Percentiles rank a stretch among this genome's conserved stretches.
Evolutionary conservation across 768 basidiomycete species (phyloP).

Genomic region (Dentipellis fragilis): DNA sequence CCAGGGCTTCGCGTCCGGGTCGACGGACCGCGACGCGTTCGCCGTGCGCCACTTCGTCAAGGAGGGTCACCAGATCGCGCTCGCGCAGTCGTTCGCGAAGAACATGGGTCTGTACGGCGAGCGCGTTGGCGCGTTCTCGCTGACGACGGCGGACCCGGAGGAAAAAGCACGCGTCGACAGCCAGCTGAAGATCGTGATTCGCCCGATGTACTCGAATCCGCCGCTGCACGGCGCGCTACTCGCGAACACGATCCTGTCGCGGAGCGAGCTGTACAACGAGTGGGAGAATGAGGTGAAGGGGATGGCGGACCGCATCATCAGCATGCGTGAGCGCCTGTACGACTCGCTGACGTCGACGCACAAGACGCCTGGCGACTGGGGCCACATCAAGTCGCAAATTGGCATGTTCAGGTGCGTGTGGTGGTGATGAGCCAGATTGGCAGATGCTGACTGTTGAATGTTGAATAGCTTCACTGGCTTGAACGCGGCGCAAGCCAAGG

Average conservation of each 20-base stretch:
- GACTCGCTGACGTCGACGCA: constrained; percentile 64
- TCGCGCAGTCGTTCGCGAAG: constrained; percentile 96
- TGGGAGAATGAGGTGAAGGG: constrained; percentile 92
- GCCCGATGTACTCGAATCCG: constrained; percentile 98
- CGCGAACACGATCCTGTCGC: constrained; percentile 74
- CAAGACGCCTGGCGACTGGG: constrained; percentile 91
- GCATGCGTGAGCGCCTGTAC: constrained; percentile 82
- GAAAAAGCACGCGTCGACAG: constrained; percentile 85
- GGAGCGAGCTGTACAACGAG: constrained; percentile 63
- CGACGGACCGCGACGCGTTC: constrained; percentile 83
- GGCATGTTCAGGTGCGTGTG: constrained; percentile 88
- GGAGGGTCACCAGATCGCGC: constrained; percentile 81
- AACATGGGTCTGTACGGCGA: constrained; percentile 99
- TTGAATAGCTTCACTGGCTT: constrained; percentile 68
- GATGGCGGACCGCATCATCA: constrained; percentile 93
- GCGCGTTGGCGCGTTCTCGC: constrained; percentile 93
- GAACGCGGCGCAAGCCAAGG: constrained; percentile 67
- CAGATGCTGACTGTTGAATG: neutral
- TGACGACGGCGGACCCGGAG: constrained; percentile 56
- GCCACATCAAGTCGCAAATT: constrained; percentile 89
- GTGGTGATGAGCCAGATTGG: neutral
- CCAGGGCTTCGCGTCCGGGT: constrained; percentile 96
- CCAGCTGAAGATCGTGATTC: constrained; percentile 90
- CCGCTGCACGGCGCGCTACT: constrained; percentile 85
- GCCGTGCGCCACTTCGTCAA: constrained; percentile 91